These are phyloP conservation scores for Xylariaceae sp. DNA, from an alignment of 2,329 filamentous ascomycete species.

Conservation along the genomic window DNA sequence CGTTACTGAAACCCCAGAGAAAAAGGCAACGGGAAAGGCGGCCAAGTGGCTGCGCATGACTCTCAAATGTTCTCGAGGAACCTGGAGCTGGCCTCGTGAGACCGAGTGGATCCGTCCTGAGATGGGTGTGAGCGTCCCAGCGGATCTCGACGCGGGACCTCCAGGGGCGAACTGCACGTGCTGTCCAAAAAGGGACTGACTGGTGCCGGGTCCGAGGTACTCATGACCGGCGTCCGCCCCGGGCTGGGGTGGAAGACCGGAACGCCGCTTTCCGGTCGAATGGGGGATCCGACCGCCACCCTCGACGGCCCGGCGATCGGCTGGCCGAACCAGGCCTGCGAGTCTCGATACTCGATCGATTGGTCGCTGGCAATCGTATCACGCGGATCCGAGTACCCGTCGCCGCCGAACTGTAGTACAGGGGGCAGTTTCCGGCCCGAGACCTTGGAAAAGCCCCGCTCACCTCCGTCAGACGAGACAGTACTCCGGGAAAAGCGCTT, in stretches of 20 bases:
- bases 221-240: constrained; percentile 53
- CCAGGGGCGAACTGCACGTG: constrained; percentile 19
- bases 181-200: constrained; percentile 30
- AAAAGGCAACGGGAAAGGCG: constrained; percentile 11
- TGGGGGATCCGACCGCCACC: constrained; percentile 48
- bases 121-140: constrained; percentile 30
- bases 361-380: constrained; percentile 37
- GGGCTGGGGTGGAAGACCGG: constrained; percentile 59
- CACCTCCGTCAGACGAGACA: constrained; percentile 31
- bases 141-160: constrained; percentile 25
- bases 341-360: constrained; percentile 45
- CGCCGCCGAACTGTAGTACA: constrained; percentile 53
- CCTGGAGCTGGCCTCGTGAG: constrained; percentile 27
- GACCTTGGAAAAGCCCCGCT: constrained; percentile 57
- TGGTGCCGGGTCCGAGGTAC: constrained; percentile 45
- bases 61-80: constrained; percentile 35
- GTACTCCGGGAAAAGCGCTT: constrained; percentile 29
- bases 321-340: constrained; percentile 34
- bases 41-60: constrained; percentile 9
- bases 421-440: constrained; percentile 59
- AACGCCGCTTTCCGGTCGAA: constrained; percentile 53
- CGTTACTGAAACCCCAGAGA: constrained; percentile 14
- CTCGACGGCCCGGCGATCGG: constrained; percentile 26
- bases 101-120: constrained; percentile 26
- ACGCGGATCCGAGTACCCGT: constrained; percentile 50